Evolutionary conservation across 352 stramenopile genomes (phyloP), one percentile per base, ranked within the genome.

Genomic region (Aphanomyces stellatus): DNA sequence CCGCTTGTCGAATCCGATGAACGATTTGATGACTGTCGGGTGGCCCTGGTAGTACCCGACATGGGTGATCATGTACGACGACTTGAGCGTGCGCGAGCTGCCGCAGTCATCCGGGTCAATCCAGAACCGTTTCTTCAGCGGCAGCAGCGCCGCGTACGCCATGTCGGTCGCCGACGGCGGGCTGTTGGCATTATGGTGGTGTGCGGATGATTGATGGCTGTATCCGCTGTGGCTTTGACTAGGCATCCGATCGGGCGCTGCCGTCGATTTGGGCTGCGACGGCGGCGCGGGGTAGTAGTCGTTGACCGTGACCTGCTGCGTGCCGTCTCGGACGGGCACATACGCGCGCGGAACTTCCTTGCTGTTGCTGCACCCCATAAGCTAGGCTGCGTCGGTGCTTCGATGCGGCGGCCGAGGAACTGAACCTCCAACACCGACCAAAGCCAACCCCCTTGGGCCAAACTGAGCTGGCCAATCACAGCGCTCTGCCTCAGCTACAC

Each of bases 1-100:
- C 4, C 60, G 60, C 25, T 67, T 67, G 49, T 67, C 42, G 37
- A 57, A 67, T 11, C 60, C 60, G 5, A 57, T 6, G n/a, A 67
- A 59, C 1, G 60, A 67, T 33, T 67, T 67, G 42, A 67, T 67
- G 41, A 67, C 60, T 8, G 60, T 67, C 6, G 60, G 60, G 34
- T 67, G 60, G 40, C 60, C 60, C 33, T 67, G 60, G 28, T 67
- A 67, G 19, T 67, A 67, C 60, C 60, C 60, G 22, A 67, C 28
- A 22, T 67, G 60, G 41, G 60, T 67, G 15, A 41, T 11, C 60
- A 67, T 67, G 33, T 67, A 67, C 1, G 46, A 60, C 24, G 60
- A 67, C 35, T 67, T 67, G 49, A 67, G 48, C 40, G 48, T 53
- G 22, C 60, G 43, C 37, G 60, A 67, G 42, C 60, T 67, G 27